Evolutionary conservation across 1,284 basidiomycete species (phyloP).

Genomic region (Paramarasmius palmivorus): DNA sequence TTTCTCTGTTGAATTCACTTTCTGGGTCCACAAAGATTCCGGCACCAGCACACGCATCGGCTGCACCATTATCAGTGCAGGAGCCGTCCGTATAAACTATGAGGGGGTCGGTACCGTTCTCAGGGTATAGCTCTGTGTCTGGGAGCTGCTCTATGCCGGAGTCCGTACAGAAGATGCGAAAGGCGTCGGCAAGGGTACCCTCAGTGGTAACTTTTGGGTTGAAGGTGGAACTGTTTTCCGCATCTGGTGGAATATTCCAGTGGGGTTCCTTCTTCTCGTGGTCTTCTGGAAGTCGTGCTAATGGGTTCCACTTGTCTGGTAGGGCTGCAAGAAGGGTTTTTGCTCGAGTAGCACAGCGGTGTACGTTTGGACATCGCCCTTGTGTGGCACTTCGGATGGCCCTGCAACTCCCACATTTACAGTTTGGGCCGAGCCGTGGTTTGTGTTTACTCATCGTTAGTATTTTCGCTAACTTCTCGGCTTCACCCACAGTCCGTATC

Average conservation of each 20-base stretch:
- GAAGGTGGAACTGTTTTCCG: constrained; percentile 1
- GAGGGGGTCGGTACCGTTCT: not conserved
- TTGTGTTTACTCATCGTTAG: not conserved
- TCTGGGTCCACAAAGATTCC: constrained; percentile 10
- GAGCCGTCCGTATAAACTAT: constrained; percentile 17
- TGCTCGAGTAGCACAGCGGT: constrained; percentile 9
- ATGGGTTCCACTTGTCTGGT: constrained; percentile 17
- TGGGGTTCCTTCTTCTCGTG: not conserved
- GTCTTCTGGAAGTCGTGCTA: constrained; percentile 9
- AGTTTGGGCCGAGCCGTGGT: not conserved
- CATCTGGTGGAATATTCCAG: not conserved
- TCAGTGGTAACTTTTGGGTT: constrained; percentile 3
- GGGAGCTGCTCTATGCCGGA: not conserved
- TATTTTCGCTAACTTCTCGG: not conserved
- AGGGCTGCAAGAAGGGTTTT: constrained; percentile 9
- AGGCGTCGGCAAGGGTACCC: constrained; percentile 5
- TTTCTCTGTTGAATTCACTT: constrained; percentile 12
- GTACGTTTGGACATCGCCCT: not conserved
- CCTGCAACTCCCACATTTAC: constrained; percentile 3
- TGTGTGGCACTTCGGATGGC: not conserved
- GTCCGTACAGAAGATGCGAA: constrained; percentile 15
- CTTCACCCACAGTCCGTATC: constrained; percentile 14
- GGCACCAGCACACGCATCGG: constrained; percentile 15
- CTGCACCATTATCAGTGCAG: constrained; percentile 14
- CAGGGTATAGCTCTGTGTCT: not conserved